phyloP scores from a whole-genome alignment of 208 protist genomes.

The Leishmania turanica region DNA sequence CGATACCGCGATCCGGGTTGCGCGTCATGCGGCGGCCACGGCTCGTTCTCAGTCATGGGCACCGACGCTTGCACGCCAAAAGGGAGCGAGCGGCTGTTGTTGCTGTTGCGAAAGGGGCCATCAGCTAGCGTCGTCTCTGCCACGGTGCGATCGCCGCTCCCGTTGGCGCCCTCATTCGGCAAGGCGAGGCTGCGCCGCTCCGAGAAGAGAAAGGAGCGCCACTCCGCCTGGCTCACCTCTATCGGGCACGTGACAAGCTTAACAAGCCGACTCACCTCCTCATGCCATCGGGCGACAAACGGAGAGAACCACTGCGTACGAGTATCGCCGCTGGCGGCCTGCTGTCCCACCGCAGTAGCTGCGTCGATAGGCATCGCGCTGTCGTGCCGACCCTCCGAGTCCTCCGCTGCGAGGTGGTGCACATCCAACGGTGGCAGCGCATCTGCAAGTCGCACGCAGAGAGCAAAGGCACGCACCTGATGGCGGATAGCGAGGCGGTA shows the following conservation, averaged over 20 bases:
- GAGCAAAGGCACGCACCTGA: conserved; percentile 18
- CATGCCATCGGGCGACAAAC: conserved; percentile 13
- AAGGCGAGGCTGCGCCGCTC: conserved; percentile 1
- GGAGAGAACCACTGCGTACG: not conserved
- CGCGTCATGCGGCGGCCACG: not conserved
- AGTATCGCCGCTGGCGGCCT: not conserved
- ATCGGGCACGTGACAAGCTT: conserved; percentile 2
- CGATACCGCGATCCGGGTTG: not conserved
- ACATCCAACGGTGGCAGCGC: not conserved
- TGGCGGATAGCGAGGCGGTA: conserved; percentile 22
- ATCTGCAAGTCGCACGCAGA: conserved; percentile 11
- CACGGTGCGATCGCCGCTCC: not conserved
- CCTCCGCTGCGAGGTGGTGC: not conserved
- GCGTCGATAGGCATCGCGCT: not conserved
- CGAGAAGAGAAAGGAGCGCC: conserved; percentile 8
- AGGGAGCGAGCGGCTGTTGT: not conserved
- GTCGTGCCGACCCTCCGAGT: not conserved
- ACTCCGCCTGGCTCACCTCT: conserved; percentile 11
- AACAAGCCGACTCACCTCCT: conserved; percentile 12
- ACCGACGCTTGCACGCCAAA: not conserved
- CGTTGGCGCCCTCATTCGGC: not conserved
- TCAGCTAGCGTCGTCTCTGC: not conserved
- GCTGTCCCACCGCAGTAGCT: not conserved
- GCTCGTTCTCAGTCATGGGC: not conserved
- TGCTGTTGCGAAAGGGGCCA: not conserved